These are phyloP conservation scores for Solanum sitiens DNA, from an alignment of 257 asterid species.

Conservation along the genomic window DNA sequence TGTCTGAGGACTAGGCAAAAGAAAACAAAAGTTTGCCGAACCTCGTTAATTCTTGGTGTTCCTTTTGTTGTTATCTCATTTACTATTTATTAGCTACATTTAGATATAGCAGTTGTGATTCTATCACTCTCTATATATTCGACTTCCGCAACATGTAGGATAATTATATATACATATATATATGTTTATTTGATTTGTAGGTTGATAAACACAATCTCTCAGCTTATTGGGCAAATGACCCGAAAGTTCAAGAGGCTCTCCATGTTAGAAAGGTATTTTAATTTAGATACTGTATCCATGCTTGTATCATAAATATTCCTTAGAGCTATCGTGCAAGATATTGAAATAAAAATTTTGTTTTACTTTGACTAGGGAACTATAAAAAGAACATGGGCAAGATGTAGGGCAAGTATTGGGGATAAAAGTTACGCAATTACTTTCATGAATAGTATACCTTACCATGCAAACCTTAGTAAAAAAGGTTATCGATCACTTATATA, in stretches of 20 bases:
- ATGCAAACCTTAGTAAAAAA: neutral
- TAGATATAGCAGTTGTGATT: too few species aligned
- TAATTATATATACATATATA: neutral
- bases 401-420: neutral
- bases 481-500: neutral
- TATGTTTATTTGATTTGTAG: neutral
- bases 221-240: slow-evolving; percentile 15
- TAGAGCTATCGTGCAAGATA: neutral
- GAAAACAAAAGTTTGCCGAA: too few species aligned
- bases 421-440: neutral
- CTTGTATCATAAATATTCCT: neutral
- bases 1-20: too few species aligned
- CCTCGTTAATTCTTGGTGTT: too few species aligned
- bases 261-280: slow-evolving; percentile 10
- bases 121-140: too few species aligned
- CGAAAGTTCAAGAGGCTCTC: slow-evolving; percentile 14
- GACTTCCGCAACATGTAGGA: too few species aligned
- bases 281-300: too few species aligned
- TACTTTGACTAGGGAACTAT: neutral
- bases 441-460: neutral
- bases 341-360: neutral
- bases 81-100: too few species aligned
- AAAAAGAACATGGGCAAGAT: neutral
- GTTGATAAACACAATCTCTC: neutral
- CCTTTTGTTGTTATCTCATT: too few species aligned